Evolutionary conservation across 2,329 filamentous ascomycete genomes (phyloP).

Genomic region (Bipolaris zeicola): DNA sequence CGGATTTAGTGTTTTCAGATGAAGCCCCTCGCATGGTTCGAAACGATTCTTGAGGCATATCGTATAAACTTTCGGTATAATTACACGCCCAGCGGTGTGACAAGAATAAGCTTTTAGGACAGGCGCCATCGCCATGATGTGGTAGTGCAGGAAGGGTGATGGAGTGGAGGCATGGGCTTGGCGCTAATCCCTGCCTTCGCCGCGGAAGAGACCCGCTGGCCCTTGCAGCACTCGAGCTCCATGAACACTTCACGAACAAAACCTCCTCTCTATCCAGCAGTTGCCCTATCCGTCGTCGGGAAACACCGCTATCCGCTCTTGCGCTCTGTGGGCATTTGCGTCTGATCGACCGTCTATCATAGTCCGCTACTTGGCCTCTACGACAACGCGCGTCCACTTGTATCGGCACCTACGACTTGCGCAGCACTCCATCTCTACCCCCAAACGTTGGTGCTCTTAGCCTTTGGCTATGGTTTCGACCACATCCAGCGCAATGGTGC

Average conservation of each 20-base stretch:
- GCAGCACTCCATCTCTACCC: not conserved
- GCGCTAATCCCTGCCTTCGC: constrained; percentile 20
- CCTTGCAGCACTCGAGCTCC: constrained; percentile 13
- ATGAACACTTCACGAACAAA: constrained; percentile 10
- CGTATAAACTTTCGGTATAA: not conserved
- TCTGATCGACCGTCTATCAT: not conserved
- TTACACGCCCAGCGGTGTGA: not conserved
- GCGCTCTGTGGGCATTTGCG: not conserved
- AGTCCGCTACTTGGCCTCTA: not conserved
- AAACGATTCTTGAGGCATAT: constrained; percentile 1
- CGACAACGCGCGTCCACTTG: not conserved
- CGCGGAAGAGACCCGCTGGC: constrained; percentile 25
- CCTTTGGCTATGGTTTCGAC: constrained; percentile 38
- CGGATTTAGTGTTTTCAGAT: not conserved
- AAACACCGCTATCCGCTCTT: not conserved
- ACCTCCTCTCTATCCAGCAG: not conserved
- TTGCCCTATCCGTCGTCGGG: not conserved
- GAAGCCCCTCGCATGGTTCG: not conserved
- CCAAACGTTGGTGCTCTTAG: constrained; percentile 2
- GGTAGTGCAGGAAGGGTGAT: not conserved
- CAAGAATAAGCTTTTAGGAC: constrained; percentile 3
- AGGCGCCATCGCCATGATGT: not conserved
- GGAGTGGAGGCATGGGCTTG: constrained; percentile 8
- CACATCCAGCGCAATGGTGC: constrained; percentile 22
- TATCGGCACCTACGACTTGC: not conserved